These are phyloP conservation scores for Hyaloscypha variabilis DNA, from an alignment of 495 filamentous ascomycete genomes.

Conservation along the genomic window DNA sequence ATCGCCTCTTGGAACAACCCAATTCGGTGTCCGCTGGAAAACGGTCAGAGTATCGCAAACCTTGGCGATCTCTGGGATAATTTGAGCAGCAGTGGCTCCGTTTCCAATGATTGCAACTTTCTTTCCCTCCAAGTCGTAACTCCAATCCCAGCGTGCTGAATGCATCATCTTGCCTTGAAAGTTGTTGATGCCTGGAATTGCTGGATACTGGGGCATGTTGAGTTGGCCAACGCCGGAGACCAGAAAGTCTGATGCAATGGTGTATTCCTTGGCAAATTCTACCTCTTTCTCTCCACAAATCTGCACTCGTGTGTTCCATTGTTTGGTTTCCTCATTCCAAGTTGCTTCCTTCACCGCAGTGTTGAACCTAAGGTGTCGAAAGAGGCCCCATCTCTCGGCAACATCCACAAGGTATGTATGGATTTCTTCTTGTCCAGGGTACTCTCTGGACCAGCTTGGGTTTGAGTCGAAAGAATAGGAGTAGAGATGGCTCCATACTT, in stretches of 20 bases:
- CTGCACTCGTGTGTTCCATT: slow-evolving; percentile 40
- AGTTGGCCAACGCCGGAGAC: slow-evolving; percentile 68
- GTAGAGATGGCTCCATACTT: background rate
- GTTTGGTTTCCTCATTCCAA: slow-evolving; percentile 56
- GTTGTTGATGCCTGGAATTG: slow-evolving; percentile 56
- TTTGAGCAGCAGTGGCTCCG: slow-evolving; percentile 73
- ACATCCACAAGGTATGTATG: slow-evolving; percentile 60
- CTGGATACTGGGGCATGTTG: slow-evolving; percentile 59
- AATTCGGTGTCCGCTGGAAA: slow-evolving; percentile 71
- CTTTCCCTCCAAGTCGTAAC: slow-evolving; percentile 52
- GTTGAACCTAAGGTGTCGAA: slow-evolving; percentile 61
- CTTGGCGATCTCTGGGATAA: slow-evolving; percentile 65
- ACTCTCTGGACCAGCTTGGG: slow-evolving; percentile 53
- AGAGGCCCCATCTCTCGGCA: slow-evolving; percentile 58
- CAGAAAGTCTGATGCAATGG: slow-evolving; percentile 59
- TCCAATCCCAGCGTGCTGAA: slow-evolving; percentile 52
- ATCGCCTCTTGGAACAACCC: slow-evolving; percentile 45
- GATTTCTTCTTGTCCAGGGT: slow-evolving; percentile 59
- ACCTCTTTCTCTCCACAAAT: slow-evolving; percentile 37
- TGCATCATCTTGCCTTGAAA: slow-evolving; percentile 63
- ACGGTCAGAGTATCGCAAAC: slow-evolving; percentile 56
- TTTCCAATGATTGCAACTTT: slow-evolving; percentile 54
- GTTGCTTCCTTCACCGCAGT: slow-evolving; percentile 57
- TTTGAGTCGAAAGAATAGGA: background rate
- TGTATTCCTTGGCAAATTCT: slow-evolving; percentile 52